Percentiles rank a stretch among this genome's conserved stretches.
phyloP scores from a whole-genome alignment of 23 red algal species.

The Chondrus crispus region DNA sequence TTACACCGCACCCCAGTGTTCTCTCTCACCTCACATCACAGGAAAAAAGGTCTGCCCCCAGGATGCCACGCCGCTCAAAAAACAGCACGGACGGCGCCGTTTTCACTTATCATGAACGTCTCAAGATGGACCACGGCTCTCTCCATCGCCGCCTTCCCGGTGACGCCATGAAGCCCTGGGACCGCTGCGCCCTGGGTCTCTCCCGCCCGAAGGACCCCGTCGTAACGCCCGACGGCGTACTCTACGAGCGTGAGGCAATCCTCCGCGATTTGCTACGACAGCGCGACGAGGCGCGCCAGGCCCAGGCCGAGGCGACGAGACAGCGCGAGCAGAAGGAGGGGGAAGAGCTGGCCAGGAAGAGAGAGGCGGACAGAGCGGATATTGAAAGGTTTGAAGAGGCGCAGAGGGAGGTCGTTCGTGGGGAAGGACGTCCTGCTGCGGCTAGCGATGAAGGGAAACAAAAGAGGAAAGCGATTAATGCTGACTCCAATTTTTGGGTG shows the following conservation, averaged over 20 bases:
- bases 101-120: slow-evolving; percentile 75
- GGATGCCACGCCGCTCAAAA: slow-evolving; percentile 77
- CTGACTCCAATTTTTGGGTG: slow-evolving; percentile 55
- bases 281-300: not conserved
- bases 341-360: not conserved
- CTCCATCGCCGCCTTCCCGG: slow-evolving; percentile 34
- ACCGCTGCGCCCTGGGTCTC: slow-evolving; percentile 71
- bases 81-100: slow-evolving; percentile 75
- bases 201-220: slow-evolving; percentile 48
- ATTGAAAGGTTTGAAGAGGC: slow-evolving; percentile 26
- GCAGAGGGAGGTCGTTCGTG: not conserved
- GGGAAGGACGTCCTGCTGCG: no score
- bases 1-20: no score
- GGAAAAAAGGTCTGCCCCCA: no score
- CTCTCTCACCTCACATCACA: no score
- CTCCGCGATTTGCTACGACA: slow-evolving; percentile 54
- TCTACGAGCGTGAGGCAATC: slow-evolving; percentile 75
- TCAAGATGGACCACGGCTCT: slow-evolving; percentile 63
- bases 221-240: slow-evolving; percentile 54
- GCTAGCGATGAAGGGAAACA: not conserved
- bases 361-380: not conserved
- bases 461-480: not conserved
- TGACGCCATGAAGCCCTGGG: slow-evolving; percentile 54
- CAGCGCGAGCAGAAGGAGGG: not conserved
- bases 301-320: no score